Evolutionary conservation across 306 rosid genomes (phyloP).

Genomic region (Crotalaria pallida): DNA sequence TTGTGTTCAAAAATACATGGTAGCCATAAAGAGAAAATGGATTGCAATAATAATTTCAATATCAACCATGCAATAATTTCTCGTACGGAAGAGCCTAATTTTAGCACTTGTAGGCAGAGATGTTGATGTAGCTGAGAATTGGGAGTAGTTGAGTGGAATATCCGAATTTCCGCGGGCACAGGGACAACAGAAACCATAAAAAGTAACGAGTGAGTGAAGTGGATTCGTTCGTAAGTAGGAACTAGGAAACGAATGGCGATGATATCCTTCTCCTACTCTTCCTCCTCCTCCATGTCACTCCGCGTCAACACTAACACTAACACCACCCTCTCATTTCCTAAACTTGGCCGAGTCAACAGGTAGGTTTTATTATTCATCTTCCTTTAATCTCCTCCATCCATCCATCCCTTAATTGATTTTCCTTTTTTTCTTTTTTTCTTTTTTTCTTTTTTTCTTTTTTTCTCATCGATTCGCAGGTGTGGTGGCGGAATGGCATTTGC

Average conservation of each 20-base stretch:
- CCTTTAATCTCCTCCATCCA: background rate
- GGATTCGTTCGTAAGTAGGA: too few species aligned
- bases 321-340: conserved; percentile 26
- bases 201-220: background rate
- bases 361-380: background rate
- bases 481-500: conserved; percentile 56
- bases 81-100: too few species aligned
- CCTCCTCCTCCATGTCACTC: conserved; percentile 40
- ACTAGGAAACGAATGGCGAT: conserved; percentile 36
- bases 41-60: too few species aligned
- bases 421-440: too few species aligned
- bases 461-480: conserved; percentile 1
- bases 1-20: too few species aligned
- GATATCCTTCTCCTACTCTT: too few species aligned
- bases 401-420: too few species aligned
- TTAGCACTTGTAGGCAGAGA: too few species aligned
- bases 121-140: too few species aligned
- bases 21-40: too few species aligned
- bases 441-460: background rate
- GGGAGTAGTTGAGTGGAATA: conserved; percentile 8
- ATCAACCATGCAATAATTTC: too few species aligned
- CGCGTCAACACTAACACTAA: conserved; percentile 29
- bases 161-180: conserved; percentile 18
- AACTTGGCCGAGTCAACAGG: conserved; percentile 44
- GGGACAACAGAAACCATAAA: background rate